Percentiles rank a stretch among this genome's conserved stretches.
phyloP scores from a whole-genome alignment of 2,329 filamentous ascomycete genomes.

The Chrysoporthe cubensis region DNA sequence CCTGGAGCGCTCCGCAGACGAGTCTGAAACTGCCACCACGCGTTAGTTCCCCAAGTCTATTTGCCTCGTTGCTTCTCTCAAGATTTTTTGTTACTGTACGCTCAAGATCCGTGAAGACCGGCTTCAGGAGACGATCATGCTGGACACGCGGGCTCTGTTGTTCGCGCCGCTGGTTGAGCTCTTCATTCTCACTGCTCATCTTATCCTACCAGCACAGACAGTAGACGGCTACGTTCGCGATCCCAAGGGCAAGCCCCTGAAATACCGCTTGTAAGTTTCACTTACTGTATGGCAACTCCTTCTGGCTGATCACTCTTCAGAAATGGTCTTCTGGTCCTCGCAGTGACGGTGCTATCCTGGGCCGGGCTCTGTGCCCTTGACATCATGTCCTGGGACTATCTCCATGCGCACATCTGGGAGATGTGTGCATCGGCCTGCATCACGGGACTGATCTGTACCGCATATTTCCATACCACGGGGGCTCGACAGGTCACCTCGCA shows the following conservation, averaged over 20 bases:
- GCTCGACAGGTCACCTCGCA: not conserved
- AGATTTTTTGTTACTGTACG: not conserved
- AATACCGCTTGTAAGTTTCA: constrained; percentile 21
- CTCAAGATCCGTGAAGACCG: no score
- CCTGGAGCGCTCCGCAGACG: not conserved
- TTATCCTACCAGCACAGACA: constrained; percentile 17
- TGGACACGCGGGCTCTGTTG: constrained; percentile 8
- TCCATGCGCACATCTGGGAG: constrained; percentile 13
- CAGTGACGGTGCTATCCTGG: constrained; percentile 16
- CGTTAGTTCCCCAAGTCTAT: not conserved
- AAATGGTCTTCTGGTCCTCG: constrained; percentile 19
- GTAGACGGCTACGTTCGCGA: constrained; percentile 25
- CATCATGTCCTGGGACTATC: constrained; percentile 18
- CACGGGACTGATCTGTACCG: constrained; percentile 12
- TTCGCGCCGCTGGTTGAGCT: constrained; percentile 24
- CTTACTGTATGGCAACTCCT: not conserved
- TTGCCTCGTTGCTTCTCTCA: not conserved
- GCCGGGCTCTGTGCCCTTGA: constrained; percentile 12
- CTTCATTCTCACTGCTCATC: constrained; percentile 20
- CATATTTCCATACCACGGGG: constrained; percentile 10
- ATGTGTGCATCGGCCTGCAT: constrained; percentile 6
- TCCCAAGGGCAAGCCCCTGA: constrained; percentile 21
- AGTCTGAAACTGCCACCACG: not conserved
- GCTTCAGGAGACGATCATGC: not conserved
- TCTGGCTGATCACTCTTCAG: not conserved